Conservation (phyloP, 108 stramenopile species). For the Discostella stelligeroides region DNA sequence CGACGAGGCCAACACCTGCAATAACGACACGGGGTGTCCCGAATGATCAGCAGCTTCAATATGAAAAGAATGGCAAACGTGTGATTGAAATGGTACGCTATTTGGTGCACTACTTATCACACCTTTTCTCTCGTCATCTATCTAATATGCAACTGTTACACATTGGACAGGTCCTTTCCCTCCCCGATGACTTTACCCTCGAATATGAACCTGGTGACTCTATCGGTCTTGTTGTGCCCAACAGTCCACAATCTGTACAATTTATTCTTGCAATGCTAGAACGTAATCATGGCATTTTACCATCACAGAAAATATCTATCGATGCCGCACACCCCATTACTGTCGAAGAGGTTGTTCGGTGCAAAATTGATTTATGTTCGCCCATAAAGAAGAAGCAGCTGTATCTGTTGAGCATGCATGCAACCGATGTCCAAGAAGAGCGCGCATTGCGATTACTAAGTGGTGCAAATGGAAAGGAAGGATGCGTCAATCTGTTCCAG, state of each 20-base stretch:
- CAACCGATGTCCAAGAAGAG: constrained; percentile 60
- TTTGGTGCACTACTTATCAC: no score
- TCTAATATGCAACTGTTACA: no score
- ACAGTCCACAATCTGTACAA: constrained; percentile 48
- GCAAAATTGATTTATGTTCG: constrained; percentile 75
- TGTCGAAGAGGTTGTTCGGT: constrained; percentile 62
- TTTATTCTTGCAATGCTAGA: constrained; percentile 67
- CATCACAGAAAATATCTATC: constrained; percentile 66
- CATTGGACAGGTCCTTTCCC: constrained; percentile 32
- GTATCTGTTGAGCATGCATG: constrained; percentile 62
- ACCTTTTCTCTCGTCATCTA: no score
- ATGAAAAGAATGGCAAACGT: constrained; percentile 77
- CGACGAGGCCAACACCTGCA: neutral
- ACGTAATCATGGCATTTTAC: constrained; percentile 57
- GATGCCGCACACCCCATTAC: constrained; percentile 58
- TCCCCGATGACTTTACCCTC: constrained; percentile 80
- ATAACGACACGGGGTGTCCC: neutral
- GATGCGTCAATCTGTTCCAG: constrained; percentile 37
- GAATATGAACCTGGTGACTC: constrained; percentile 94
- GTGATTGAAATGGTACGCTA: constrained; percentile 71
- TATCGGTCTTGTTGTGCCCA: constrained; percentile 80
- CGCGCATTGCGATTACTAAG: constrained; percentile 58
- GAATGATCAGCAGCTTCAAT: constrained; percentile 10
- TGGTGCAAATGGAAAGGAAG: constrained; percentile 27
- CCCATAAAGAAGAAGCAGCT: constrained; percentile 74